A percentile compares a stretch with the other conserved stretches of the same genome.
These are phyloP conservation scores for Jatropha podagrica DNA, from an alignment of 441 rosid genomes.

Conservation along the genomic window DNA sequence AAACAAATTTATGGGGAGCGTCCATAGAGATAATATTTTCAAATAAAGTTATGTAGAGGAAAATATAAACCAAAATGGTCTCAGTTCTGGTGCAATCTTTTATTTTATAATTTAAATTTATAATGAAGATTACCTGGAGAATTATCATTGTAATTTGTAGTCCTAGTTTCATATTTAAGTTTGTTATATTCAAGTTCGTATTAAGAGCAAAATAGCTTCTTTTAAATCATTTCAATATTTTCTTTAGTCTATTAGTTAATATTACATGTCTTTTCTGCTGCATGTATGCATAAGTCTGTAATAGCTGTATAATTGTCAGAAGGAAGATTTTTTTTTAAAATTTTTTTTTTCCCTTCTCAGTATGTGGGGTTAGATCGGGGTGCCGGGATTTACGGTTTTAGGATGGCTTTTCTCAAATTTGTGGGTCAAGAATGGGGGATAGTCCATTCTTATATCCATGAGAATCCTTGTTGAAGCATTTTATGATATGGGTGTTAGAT, in stretches of 20 bases:
- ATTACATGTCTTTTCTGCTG: background rate
- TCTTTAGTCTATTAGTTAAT: background rate
- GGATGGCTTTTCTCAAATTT: background rate
- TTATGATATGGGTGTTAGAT: background rate
- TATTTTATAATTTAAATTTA: background rate
- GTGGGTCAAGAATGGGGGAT: background rate
- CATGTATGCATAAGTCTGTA: background rate
- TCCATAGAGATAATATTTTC: background rate
- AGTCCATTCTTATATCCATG: background rate
- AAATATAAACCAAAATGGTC: background rate
- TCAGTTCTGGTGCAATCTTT: background rate
- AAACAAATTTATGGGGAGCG: too few relatives aligned
- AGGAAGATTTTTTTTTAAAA: too few relatives aligned
- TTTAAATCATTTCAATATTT: background rate
- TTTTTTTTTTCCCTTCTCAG: background rate
- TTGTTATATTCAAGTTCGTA: background rate
- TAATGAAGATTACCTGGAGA: background rate
- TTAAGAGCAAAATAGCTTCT: background rate
- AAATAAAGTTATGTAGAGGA: background rate
- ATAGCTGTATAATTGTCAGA: background rate
- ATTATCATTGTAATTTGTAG: background rate
- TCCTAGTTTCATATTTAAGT: background rate
- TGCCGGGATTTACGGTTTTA: background rate
- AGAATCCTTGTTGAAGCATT: background rate
- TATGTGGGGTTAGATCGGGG: background rate